A percentile compares a stretch with the other conserved stretches of the same genome.
Conservation (phyloP, 1,284 basidiomycete species). For the Cutaneotrichosporon curvatum region DNA sequence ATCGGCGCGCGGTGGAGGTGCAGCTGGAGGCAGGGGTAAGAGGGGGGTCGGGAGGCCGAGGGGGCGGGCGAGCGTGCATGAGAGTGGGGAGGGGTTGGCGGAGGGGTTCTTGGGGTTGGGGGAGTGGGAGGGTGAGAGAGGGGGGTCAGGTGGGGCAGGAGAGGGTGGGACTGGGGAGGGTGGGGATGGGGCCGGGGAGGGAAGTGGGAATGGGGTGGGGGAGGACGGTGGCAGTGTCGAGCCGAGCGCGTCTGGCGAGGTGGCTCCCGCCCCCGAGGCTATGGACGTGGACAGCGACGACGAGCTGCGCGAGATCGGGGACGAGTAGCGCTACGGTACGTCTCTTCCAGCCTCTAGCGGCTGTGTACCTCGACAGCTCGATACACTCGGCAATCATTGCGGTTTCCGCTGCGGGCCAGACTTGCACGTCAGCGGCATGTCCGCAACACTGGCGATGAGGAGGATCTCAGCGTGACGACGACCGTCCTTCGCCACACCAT, state of each 20-base stretch:
- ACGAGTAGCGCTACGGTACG: too few species aligned
- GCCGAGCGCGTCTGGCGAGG: too few species aligned
- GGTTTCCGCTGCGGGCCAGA: too few species aligned
- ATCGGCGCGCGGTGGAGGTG: background rate
- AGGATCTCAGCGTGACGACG: too few species aligned
- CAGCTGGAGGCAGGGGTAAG: background rate
- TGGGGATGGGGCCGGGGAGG: background rate
- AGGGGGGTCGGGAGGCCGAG: background rate
- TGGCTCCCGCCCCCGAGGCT: background rate
- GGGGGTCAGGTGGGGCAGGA: background rate
- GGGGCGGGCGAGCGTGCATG: background rate
- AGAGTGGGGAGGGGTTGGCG: slow-evolving; percentile 1
- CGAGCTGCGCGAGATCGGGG: slow-evolving; percentile 7
- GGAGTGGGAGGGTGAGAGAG: background rate
- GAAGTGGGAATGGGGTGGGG: background rate
- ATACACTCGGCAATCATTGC: too few species aligned
- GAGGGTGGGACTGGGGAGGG: background rate
- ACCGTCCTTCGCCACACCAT: too few species aligned
- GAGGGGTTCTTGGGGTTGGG: background rate
- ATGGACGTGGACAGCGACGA: slow-evolving; percentile 1
- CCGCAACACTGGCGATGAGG: too few species aligned
- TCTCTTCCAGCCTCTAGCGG: too few species aligned
- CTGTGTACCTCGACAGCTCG: too few species aligned
- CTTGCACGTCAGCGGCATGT: too few species aligned
- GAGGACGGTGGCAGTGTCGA: background rate